Conservation (phyloP, 2,329 filamentous ascomycete species). For the Neofusicoccum cordaticola region DNA sequence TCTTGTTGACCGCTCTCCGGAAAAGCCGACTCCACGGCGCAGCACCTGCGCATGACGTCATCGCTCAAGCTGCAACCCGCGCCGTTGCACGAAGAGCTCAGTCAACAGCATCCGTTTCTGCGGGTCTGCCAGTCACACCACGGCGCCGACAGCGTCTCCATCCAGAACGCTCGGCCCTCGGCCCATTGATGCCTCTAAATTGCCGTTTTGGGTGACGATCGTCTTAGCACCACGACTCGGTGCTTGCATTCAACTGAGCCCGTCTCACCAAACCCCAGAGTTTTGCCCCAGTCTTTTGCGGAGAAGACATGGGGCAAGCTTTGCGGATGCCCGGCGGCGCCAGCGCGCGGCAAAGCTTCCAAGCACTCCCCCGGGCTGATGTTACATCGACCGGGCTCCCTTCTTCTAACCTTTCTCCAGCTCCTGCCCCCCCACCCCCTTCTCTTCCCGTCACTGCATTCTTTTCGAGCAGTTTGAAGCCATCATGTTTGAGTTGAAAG, state of each 20-base stretch:
- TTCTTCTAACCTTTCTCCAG: background rate
- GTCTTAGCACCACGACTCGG: background rate
- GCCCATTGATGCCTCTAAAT: background rate
- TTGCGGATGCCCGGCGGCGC: background rate
- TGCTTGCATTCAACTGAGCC: background rate
- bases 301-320: conserved; percentile 6
- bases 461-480: background rate
- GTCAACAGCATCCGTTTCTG: background rate
- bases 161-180: background rate
- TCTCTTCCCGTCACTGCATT: background rate
- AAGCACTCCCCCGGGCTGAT: background rate
- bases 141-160: background rate
- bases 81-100: no score
- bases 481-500: background rate
- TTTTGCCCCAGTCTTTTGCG: conserved; percentile 3
- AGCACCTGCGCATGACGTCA: background rate
- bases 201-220: background rate
- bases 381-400: background rate
- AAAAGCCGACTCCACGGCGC: background rate
- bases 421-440: background rate
- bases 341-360: background rate
- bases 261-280: background rate
- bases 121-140: background rate
- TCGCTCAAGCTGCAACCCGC: no score
- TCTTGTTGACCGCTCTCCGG: background rate